phyloP scores from a whole-genome alignment of 2,329 filamentous ascomycete genomes.

The Aspergillus sp. region DNA sequence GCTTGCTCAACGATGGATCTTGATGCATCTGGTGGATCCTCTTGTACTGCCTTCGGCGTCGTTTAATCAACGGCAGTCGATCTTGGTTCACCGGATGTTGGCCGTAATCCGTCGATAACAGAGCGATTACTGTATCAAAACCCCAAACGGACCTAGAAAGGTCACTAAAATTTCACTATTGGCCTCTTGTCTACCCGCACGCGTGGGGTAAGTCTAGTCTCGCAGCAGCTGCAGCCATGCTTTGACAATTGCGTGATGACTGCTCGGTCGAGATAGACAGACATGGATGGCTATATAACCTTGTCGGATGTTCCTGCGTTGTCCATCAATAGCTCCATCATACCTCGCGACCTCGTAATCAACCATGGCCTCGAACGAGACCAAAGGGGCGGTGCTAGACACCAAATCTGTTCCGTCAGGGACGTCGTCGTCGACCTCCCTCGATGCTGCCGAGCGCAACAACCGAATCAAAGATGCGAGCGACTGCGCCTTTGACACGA shows the following conservation, averaged over 20 bases:
- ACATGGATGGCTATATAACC: too few species aligned
- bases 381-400: slow-evolving; percentile 10
- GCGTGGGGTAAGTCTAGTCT: too few species aligned
- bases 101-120: not conserved
- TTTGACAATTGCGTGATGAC: slow-evolving; percentile 17
- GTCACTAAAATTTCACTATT: not conserved
- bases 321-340: too few species aligned
- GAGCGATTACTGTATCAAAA: not conserved
- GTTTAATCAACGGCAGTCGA: not conserved
- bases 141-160: not conserved
- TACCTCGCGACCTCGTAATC: too few species aligned
- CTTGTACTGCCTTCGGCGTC: not conserved
- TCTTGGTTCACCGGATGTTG: not conserved
- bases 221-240: too few species aligned
- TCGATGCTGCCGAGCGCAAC: slow-evolving; percentile 4
- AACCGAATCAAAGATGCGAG: slow-evolving; percentile 6
- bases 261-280: too few species aligned
- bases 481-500: slow-evolving; percentile 35
- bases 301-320: too few species aligned
- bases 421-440: slow-evolving; percentile 13
- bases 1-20: not conserved
- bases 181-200: too few species aligned
- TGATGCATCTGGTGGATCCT: not conserved
- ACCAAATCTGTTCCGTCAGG: slow-evolving; percentile 13
- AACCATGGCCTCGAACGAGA: slow-evolving; percentile 15